Evolutionary conservation across 495 filamentous ascomycete genomes (phyloP).

Genomic region (Aspergillus cristatus): DNA sequence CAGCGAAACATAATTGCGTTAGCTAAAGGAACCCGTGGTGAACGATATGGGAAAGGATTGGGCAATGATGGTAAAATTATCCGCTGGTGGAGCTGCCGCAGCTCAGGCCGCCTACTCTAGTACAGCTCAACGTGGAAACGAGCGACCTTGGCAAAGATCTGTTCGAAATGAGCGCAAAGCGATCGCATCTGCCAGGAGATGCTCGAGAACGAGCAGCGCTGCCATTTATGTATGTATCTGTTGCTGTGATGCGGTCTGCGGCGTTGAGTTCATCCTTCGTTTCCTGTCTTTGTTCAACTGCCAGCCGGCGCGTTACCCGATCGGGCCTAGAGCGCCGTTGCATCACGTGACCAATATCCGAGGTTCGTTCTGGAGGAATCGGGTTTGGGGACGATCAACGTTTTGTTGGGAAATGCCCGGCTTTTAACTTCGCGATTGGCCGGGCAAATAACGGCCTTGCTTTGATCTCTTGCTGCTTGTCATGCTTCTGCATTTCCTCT

Average conservation of each 20-base stretch:
- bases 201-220: background rate
- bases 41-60: no score
- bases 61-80: no score
- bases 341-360: slow-evolving; percentile 9
- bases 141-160: no score
- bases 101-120: background rate
- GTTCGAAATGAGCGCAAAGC: no score
- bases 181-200: background rate
- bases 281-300: no score
- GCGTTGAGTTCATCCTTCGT: slow-evolving; percentile 11
- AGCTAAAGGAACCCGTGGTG: no score
- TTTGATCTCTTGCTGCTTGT: no score
- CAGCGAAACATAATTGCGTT: slow-evolving; percentile 26
- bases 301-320: background rate
- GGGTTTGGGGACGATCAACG: slow-evolving; percentile 18
- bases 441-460: no score
- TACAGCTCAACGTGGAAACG: no score
- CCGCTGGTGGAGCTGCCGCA: slow-evolving; percentile 1
- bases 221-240: background rate
- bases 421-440: no score
- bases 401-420: slow-evolving; percentile 20
- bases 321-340: background rate
- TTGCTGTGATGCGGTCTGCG: slow-evolving; percentile 7
- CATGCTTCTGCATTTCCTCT: no score
- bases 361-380: slow-evolving; percentile 15